These are phyloP conservation scores for Bryoerythrophyllum caledonicum DNA, from an alignment of 225 moss, liverwort and hornwort genomes.

Conservation along the genomic window DNA sequence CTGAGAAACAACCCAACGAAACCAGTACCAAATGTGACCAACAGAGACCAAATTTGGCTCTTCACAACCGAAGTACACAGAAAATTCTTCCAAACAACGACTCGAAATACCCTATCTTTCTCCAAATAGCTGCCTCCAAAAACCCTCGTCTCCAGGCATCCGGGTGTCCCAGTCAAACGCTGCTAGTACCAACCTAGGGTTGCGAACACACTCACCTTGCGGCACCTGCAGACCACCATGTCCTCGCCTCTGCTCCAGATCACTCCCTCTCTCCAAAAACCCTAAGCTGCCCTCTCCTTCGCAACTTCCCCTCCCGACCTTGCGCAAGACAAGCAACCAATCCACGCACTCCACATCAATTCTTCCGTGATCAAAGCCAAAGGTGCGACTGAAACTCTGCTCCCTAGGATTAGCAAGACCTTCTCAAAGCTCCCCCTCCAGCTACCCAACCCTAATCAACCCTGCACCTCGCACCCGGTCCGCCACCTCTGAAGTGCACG, in stretches of 20 bases:
- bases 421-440: background rate
- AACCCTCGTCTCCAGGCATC: background rate
- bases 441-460: conserved; percentile 25
- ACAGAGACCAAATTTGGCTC: background rate
- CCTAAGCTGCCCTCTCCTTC: background rate
- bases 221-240: conserved; percentile 2
- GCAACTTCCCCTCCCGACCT: background rate
- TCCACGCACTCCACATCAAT: background rate
- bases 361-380: background rate
- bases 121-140: background rate
- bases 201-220: background rate
- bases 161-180: background rate
- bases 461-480: background rate
- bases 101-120: background rate
- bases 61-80: background rate
- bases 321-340: background rate
- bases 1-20: background rate
- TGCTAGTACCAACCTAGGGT: background rate
- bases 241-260: conserved; percentile 44
- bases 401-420: background rate
- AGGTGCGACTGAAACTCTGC: background rate
- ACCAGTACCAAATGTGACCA: background rate
- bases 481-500: background rate
- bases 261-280: background rate
- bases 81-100: background rate